A percentile compares a stretch with the other conserved stretches of the same genome.
These are phyloP conservation scores for Penicillium brasilianum DNA, from an alignment of 2,329 filamentous ascomycete genomes.

Conservation along the genomic window DNA sequence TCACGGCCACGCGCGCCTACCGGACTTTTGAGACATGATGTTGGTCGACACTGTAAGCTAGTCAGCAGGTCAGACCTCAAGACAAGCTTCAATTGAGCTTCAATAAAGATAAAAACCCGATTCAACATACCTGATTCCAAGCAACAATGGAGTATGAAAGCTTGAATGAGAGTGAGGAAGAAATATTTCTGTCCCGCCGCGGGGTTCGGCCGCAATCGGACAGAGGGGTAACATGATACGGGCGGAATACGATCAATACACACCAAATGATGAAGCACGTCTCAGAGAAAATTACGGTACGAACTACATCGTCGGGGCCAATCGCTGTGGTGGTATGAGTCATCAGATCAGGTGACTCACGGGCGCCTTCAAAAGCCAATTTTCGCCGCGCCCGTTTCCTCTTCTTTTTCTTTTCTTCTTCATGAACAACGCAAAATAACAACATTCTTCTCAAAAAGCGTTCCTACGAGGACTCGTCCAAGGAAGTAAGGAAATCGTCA, in stretches of 20 bases:
- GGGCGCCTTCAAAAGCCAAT: slow-evolving; percentile 24
- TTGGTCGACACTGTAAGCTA: slow-evolving; percentile 27
- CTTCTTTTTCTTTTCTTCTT: slow-evolving; percentile 44
- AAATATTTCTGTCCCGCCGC: slow-evolving; percentile 31
- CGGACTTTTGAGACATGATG: slow-evolving; percentile 49
- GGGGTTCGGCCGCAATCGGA: slow-evolving; percentile 36
- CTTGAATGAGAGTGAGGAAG: slow-evolving; percentile 26
- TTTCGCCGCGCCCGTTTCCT: slow-evolving; percentile 23
- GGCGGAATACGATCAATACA: background rate
- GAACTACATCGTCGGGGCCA: background rate
- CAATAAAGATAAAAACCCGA: slow-evolving; percentile 10
- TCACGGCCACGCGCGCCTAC: slow-evolving; percentile 35
- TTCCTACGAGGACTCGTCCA: slow-evolving; percentile 60
- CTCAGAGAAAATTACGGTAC: background rate
- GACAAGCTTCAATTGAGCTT: slow-evolving; percentile 3
- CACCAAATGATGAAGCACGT: background rate
- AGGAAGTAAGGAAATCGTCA: slow-evolving; percentile 65
- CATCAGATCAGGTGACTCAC: slow-evolving; percentile 26
- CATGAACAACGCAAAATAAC: slow-evolving; percentile 63
- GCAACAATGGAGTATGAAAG: slow-evolving; percentile 21
- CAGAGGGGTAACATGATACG: slow-evolving; percentile 12
- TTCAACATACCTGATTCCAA: slow-evolving; percentile 28
- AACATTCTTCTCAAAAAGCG: slow-evolving; percentile 62
- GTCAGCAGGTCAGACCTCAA: slow-evolving; percentile 16
- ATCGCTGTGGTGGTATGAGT: slow-evolving; percentile 4